Base-by-base conservation (phyloP, 257 asterid species). In the Petunia secreta region DNA sequence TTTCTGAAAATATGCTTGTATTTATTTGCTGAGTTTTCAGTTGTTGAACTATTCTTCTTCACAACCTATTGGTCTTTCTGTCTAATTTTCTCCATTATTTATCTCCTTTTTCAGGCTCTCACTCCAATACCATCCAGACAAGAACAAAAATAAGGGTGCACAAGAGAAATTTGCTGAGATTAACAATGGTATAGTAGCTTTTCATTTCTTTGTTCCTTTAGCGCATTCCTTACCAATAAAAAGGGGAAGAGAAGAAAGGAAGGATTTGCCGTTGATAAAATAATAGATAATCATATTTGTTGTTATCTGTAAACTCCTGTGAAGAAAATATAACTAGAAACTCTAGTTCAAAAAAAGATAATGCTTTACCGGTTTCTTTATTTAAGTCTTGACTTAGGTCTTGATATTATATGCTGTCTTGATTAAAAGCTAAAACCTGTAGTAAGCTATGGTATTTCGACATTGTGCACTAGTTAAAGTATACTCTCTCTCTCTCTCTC, bases 101-200 rank as follows among this genome's bases (percentile, higher is more conserved):
- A n/a, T n/a, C 43, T 60, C 73, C 48, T 38, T 54, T 63, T 82
- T 80, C 87, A 96, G 98, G 91, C 86, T 94, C 64, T 96, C 99
- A 15, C 97, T 96, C 75, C 85, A 92, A 83, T 96, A 96, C 86
- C 99, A 96, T 87, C 99, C 99, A 1, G 99, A 96, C 84, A 96
- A 96, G 84, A 96, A 96, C 91, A 96, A 96, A 87, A 84, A 82
- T 69, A 92, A 96, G 88, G 97, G 97, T 57, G 98, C 99, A 60
- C 97, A 94, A 65, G 97, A 87, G 85, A 96, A 94, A 87, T 96
- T 96, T 83, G 86, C 96, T 6, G 99, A 96, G 91, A 94, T 96
- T 60, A 96, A 94, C 82, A 96, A 96, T 13, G 99, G 99, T 95
- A 90, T 43, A 37, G 0, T 36, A 57, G 40, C 65, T 55, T 38